Conservation (phyloP, 140 eudicot species). For the Flaveria floridana region DNA sequence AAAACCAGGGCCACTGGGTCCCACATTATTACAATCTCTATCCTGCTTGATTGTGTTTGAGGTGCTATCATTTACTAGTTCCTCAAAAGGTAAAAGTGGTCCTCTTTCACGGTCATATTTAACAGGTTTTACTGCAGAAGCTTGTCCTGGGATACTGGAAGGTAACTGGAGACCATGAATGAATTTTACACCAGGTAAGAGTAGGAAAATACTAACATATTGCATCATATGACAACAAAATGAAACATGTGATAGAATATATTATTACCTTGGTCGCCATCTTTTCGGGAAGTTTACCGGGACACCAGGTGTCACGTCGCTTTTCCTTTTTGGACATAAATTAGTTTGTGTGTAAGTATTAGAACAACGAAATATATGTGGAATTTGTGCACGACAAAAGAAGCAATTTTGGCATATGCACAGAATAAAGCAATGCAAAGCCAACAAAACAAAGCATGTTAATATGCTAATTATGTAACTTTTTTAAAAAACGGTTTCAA, state of each 20-base stretch:
- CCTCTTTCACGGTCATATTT: slow-evolving; percentile 46
- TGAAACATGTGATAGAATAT: slow-evolving; percentile 7
- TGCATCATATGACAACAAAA: background rate
- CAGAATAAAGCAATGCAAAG: slow-evolving; percentile 19
- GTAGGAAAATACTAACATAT: slow-evolving; percentile 3
- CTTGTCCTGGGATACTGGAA: slow-evolving; percentile 45
- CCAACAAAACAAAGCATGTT: background rate
- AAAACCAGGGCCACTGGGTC: slow-evolving; percentile 40
- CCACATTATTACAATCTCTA: slow-evolving; percentile 24
- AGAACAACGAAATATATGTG: slow-evolving; percentile 5
- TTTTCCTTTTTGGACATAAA: slow-evolving; percentile 51
- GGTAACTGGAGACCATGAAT: slow-evolving; percentile 44
- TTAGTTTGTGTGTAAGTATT: slow-evolving; percentile 14
- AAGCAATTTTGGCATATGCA: slow-evolving; percentile 21
- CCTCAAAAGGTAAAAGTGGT: slow-evolving; percentile 86
- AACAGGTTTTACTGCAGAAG: slow-evolving; percentile 48
- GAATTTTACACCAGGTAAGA: slow-evolving; percentile 14
- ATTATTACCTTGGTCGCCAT: slow-evolving; percentile 50
- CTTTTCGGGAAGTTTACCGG: slow-evolving; percentile 66
- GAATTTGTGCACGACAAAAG: slow-evolving; percentile 20
- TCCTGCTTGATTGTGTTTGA: slow-evolving; percentile 41
- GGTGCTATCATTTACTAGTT: slow-evolving; percentile 53
- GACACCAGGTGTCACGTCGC: slow-evolving; percentile 99
- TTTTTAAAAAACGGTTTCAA: background rate
- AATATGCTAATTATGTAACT: background rate